Percentiles rank a stretch among this genome's conserved stretches.
phyloP scores from a whole-genome alignment of 2,329 filamentous ascomycete genomes.

The Phaeosphaeriaceae sp. region DNA sequence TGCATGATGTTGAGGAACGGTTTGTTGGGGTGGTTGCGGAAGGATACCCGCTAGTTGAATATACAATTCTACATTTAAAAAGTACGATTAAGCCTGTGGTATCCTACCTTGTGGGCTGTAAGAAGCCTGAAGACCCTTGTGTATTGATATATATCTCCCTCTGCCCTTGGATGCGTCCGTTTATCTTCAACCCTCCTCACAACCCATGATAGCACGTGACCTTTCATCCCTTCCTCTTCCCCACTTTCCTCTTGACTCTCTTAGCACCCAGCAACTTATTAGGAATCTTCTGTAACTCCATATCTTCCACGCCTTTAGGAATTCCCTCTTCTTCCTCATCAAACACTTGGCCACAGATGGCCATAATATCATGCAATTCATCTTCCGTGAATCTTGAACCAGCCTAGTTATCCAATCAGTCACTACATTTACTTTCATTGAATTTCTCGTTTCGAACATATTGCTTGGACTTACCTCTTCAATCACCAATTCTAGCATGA shows the following conservation, averaged over 20 bases:
- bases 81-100: too few relatives aligned
- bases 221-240: slow-evolving; percentile 6
- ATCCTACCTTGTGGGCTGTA: too few relatives aligned
- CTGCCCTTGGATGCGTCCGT: too few relatives aligned
- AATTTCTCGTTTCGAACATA: too few relatives aligned
- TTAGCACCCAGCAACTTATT: slow-evolving; percentile 38
- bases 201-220: too few relatives aligned
- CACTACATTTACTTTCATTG: too few relatives aligned
- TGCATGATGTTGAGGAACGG: slow-evolving; percentile 29
- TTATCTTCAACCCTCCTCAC: slow-evolving; percentile 11
- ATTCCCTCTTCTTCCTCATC: slow-evolving; percentile 40
- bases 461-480: slow-evolving; percentile 38
- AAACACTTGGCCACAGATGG: slow-evolving; percentile 33
- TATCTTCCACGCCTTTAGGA: slow-evolving; percentile 33
- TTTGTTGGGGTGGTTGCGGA: slow-evolving; percentile 12
- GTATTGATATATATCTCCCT: too few relatives aligned
- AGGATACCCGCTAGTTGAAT: slow-evolving; percentile 28
- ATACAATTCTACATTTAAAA: slow-evolving; percentile 23
- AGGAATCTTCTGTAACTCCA: slow-evolving; percentile 34
- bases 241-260: slow-evolving; percentile 30
- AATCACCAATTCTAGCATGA: slow-evolving; percentile 43
- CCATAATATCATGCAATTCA: slow-evolving; percentile 38
- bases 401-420: slow-evolving; percentile 22
- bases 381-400: slow-evolving; percentile 39
- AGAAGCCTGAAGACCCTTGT: too few relatives aligned